Evolutionary conservation across 257 asterid species (phyloP), one percentile per base, ranked within the genome.

Genomic region (Prunella vulgaris): DNA sequence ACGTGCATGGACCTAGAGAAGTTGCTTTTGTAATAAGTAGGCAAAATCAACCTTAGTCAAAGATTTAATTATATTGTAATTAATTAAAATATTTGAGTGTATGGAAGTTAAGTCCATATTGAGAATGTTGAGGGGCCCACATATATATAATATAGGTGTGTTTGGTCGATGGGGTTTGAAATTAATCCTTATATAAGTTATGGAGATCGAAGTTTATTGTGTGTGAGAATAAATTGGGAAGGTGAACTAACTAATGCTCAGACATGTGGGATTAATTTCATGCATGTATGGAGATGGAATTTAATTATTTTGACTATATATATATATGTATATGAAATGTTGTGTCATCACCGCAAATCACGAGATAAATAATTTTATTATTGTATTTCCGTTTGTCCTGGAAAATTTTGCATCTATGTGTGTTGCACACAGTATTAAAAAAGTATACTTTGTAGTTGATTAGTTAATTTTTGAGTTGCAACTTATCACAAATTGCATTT

Each of bases 1-100:
- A 74, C 82, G 80, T 85, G 88, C 89, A 76, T 80, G 86, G 81
- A 78, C 74, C 52, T 49, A 32, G 12, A 67, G 17, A 46, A 33
- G 57, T 85, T 87, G 68, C 86, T 73, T 81, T 5, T 67, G 27
- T 32, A 24, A 60, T 35, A 75, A 83, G 87, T 44, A 68, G 8
- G 42, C 10, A 35, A 83, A 49, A 60, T 60, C 14, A 24, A 44
- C 25, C 53, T 15, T 66, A 76, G 78, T 82, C 84, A 74, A 74
- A 27, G 32, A 5, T 9, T 54, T 13, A 18, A 46, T n/a, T n/a
- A n/a, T 35, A 10, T 20, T 60, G 30, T 54, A 53, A 38, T 7
- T 51, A 28, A 10, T 10, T 51, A 28, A 10, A 33, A 44, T 66
- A 48, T 10, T 44, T 18, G 25, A 20, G 7, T 18, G 13, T 62